Base-by-base conservation (phyloP, 2,329 filamentous ascomycete species). In the Neocucurbitaria cava region DNA sequence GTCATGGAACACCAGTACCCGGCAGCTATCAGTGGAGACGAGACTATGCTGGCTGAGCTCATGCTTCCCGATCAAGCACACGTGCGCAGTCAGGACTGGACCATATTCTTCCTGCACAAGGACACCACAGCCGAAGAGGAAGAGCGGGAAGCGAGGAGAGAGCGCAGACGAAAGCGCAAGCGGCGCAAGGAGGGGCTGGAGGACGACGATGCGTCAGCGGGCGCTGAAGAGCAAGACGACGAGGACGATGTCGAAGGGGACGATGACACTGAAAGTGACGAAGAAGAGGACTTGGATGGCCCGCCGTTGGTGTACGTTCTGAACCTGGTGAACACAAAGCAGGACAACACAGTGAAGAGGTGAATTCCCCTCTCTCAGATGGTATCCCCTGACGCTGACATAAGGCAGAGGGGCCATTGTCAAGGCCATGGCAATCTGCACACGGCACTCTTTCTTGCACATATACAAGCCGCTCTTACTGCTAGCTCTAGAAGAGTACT, bases 1-100 rank as follows among this genome's bases (percentile, higher is more conserved):
- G 88, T 97, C 66, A 98, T 99, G 95, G 95, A 99, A 74, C 93
- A 99, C 74, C 95, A 99, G 73, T 99, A 94, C 72, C 95, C 95
- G 0, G 89, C 91, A 38, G 88, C 94, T 46, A 98, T 99, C 59
- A 97, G 92, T 46, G 94, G 95, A 28, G 94, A 99, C 73, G 95
- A 99, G 79, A 90, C 96, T 70, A 98, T 98, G 93, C 79, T 99
- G 71, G 95, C 95, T 6, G 95, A 99, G 80, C 85, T 99, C 70
- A 99, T 99, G 95, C 81, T 99, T 74, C 95, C 95, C 0, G 95
- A 99, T 76, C 94, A 98, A 77, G 92, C 94, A 20, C 95, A 99
- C 78, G 87, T 95, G 57, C 87, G 95, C 35, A 94, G 90, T 70
- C 93, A 98, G 77, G 95, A 99, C 75, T 99, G 95, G 95, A 99